phyloP scores from a whole-genome alignment of 2,329 filamentous ascomycete species.

The Juglanconis juglandina region DNA sequence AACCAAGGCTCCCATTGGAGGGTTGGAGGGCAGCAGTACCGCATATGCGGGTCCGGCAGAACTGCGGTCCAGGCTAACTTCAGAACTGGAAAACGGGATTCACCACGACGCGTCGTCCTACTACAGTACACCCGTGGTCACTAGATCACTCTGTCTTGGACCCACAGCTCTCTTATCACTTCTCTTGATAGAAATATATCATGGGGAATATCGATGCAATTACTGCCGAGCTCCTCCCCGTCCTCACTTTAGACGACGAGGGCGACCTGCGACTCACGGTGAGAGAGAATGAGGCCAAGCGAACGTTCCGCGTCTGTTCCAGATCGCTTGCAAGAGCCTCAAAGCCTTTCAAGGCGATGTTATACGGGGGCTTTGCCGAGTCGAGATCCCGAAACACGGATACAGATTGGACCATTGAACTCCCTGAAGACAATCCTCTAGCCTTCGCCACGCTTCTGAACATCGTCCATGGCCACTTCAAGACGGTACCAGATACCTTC shows the following conservation, averaged over 20 bases:
- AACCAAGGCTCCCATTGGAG: too few relatives aligned
- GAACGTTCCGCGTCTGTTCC: constrained; percentile 2
- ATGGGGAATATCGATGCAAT: too few relatives aligned
- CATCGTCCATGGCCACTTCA: constrained; percentile 29
- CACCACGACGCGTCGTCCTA: too few relatives aligned
- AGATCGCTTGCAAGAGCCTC: not conserved
- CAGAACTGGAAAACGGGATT: too few relatives aligned
- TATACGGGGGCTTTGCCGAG: not conserved
- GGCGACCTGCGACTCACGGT: not conserved
- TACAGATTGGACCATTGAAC: constrained; percentile 25
- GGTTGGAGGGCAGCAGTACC: too few relatives aligned
- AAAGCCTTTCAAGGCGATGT: not conserved
- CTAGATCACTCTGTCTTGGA: too few relatives aligned
- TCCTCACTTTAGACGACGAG: not conserved
- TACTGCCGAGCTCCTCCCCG: too few relatives aligned
- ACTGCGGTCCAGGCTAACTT: too few relatives aligned
- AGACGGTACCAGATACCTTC: constrained; percentile 23
- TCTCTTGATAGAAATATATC: too few relatives aligned
- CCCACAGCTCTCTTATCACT: too few relatives aligned
- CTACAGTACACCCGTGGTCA: too few relatives aligned
- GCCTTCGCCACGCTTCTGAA: constrained; percentile 27
- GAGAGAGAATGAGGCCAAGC: not conserved
- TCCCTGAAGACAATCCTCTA: constrained; percentile 30
- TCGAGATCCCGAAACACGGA: not conserved
- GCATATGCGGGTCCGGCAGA: too few relatives aligned